phyloP scores from a whole-genome alignment of 2,329 filamentous ascomycete species.

The Leptosphaerulina australis region DNA sequence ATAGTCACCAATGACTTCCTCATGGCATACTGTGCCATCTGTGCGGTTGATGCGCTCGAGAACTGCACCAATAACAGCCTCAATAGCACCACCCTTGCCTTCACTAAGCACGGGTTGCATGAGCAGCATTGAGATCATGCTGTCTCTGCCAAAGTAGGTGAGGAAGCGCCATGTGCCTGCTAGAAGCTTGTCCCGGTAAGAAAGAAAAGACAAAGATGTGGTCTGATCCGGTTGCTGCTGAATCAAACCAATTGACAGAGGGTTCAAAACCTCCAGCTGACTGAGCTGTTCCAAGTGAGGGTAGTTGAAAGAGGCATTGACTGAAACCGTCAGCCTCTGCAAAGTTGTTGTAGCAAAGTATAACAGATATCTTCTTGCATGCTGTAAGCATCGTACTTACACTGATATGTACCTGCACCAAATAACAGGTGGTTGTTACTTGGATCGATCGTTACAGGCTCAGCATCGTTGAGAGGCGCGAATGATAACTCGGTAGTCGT shows the following conservation, averaged over 20 bases:
- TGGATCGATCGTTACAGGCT: constrained; percentile 46
- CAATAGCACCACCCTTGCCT: constrained; percentile 61
- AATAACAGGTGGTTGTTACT: constrained; percentile 50
- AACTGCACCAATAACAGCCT: constrained; percentile 66
- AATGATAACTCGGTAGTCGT: constrained; percentile 63
- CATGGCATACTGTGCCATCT: constrained; percentile 67
- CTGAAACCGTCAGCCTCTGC: not conserved
- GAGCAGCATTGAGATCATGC: constrained; percentile 65
- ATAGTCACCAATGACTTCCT: constrained; percentile 70
- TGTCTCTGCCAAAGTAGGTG: constrained; percentile 71
- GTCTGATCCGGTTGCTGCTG: constrained; percentile 55
- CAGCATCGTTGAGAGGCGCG: constrained; percentile 28
- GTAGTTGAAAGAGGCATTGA: constrained; percentile 66
- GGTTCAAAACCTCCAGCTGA: constrained; percentile 58
- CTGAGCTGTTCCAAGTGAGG: constrained; percentile 64
- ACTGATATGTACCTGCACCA: constrained; percentile 61
- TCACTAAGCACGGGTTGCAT: constrained; percentile 64
- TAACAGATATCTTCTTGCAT: too few species aligned
- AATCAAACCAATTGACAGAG: constrained; percentile 55
- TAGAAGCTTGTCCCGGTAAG: constrained; percentile 66
- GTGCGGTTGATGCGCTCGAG: constrained; percentile 65
- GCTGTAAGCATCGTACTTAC: not conserved
- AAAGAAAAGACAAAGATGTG: constrained; percentile 65
- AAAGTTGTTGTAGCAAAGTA: too few species aligned
- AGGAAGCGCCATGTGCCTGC: constrained; percentile 70